phyloP scores from a whole-genome alignment of 1,284 basidiomycete species.

The Blastosporella zonata region DNA sequence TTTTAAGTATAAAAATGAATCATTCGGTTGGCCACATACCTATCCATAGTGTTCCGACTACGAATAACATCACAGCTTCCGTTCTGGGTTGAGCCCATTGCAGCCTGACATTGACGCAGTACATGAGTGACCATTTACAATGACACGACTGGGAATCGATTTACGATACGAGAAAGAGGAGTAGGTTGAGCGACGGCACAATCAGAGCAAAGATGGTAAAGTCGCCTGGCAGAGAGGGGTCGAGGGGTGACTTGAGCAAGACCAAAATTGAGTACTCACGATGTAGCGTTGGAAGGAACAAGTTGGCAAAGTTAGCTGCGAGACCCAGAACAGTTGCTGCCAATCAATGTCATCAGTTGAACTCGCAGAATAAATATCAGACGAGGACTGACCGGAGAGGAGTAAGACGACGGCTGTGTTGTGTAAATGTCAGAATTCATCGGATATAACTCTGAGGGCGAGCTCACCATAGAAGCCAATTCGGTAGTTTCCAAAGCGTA shows the following conservation, averaged over 20 bases:
- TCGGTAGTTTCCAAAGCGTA: slow-evolving; percentile 53
- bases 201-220: slow-evolving; percentile 67
- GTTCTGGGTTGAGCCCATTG: slow-evolving; percentile 67
- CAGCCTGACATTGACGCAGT: slow-evolving; percentile 41
- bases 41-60: slow-evolving; percentile 64
- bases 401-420: slow-evolving; percentile 59
- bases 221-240: slow-evolving; percentile 42
- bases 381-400: slow-evolving; percentile 43
- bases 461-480: slow-evolving; percentile 47
- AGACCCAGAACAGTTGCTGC: slow-evolving; percentile 63
- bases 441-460: background rate
- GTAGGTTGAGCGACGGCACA: slow-evolving; percentile 60
- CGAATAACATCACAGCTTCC: slow-evolving; percentile 53
- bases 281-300: slow-evolving; percentile 63
- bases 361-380: background rate
- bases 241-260: slow-evolving; percentile 2
- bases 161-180: slow-evolving; percentile 57
- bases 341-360: slow-evolving; percentile 3
- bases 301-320: slow-evolving; percentile 57
- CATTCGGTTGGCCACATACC: slow-evolving; percentile 38
- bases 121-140: slow-evolving; percentile 10
- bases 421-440: background rate
- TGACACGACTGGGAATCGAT: background rate
- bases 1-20: background rate
- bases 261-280: slow-evolving; percentile 38